These are phyloP conservation scores for Trypanosoma theileri DNA, from an alignment of 208 protist species.

Conservation along the genomic window DNA sequence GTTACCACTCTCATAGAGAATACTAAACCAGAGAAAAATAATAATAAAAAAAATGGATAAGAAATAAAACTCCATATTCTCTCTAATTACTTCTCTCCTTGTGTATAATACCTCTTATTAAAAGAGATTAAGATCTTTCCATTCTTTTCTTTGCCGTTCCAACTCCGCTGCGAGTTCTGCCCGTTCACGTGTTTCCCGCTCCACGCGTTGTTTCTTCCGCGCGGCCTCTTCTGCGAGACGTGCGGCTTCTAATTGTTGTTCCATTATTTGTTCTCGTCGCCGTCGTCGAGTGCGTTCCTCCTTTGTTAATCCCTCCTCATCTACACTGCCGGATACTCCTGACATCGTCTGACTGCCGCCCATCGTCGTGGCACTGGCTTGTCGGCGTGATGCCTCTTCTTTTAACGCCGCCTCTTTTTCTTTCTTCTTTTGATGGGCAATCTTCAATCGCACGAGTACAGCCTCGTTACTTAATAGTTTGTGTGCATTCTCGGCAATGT, in stretches of 20 bases:
- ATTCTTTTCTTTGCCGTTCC: slow-evolving; percentile 80
- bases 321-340: not conserved
- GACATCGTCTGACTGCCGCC: slow-evolving; percentile 1
- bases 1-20: no score
- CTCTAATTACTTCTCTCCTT: not conserved
- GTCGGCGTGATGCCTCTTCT: slow-evolving; percentile 35
- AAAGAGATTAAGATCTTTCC: slow-evolving; percentile 72
- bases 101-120: slow-evolving; percentile 16
- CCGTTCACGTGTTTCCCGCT: slow-evolving; percentile 51
- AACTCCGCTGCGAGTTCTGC: slow-evolving; percentile 62
- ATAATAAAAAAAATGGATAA: no score
- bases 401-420: slow-evolving; percentile 37
- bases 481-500: slow-evolving; percentile 81
- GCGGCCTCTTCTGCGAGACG: slow-evolving; percentile 76
- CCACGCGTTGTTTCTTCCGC: slow-evolving; percentile 53
- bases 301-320: slow-evolving; percentile 27
- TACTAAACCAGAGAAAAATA: no score
- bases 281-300: slow-evolving; percentile 58
- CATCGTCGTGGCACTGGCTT: not conserved
- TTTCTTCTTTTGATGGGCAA: slow-evolving; percentile 60
- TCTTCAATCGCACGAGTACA: slow-evolving; percentile 68
- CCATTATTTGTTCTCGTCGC: slow-evolving; percentile 48
- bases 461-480: slow-evolving; percentile 71
- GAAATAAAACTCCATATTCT: not conserved
- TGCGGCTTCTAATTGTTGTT: slow-evolving; percentile 74